Conservation (phyloP, 1,284 basidiomycete genomes). For the Pyrrhoderma noxium region DNA sequence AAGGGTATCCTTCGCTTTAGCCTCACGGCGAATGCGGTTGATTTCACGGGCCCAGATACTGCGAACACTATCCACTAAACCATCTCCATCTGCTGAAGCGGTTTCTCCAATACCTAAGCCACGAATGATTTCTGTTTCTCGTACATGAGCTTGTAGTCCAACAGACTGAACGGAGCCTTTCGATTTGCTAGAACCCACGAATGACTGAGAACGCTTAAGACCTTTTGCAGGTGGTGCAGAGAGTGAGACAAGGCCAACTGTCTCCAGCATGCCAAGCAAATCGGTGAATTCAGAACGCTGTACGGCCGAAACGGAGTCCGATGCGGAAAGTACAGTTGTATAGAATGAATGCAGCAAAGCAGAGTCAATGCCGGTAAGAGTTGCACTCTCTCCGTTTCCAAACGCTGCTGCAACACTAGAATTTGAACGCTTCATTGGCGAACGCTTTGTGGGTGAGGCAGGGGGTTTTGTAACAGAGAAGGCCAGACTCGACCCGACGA, state of each 20-base stretch:
- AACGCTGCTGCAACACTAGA: slow-evolving; percentile 26
- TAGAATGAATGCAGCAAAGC: slow-evolving; percentile 61
- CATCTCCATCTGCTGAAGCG: slow-evolving; percentile 32
- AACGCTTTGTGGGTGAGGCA: slow-evolving; percentile 21
- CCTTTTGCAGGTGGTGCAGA: slow-evolving; percentile 31
- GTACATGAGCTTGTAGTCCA: slow-evolving; percentile 47
- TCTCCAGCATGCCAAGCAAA: slow-evolving; percentile 63
- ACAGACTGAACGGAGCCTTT: slow-evolving; percentile 41
- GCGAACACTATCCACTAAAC: slow-evolving; percentile 59
- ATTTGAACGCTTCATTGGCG: slow-evolving; percentile 44
- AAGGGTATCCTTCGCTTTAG: slow-evolving; percentile 31
- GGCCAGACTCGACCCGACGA: slow-evolving; percentile 33
- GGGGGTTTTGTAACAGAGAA: slow-evolving; percentile 30
- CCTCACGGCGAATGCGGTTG: slow-evolving; percentile 46
- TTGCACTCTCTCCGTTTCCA: slow-evolving; percentile 19
- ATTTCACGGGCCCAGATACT: slow-evolving; percentile 63
- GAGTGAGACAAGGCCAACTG: slow-evolving; percentile 53
- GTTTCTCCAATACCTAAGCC: slow-evolving; percentile 45
- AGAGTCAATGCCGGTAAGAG: slow-evolving; percentile 41
- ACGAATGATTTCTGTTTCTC: slow-evolving; percentile 56
- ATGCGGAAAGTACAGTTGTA: slow-evolving; percentile 43
- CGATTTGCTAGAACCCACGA: slow-evolving; percentile 33
- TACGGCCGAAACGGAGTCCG: slow-evolving; percentile 48
- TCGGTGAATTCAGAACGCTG: slow-evolving; percentile 72
- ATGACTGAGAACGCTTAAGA: slow-evolving; percentile 52